These are phyloP conservation scores for Dacryopinax spathularia DNA, from an alignment of 768 basidiomycete genomes.

Conservation along the genomic window DNA sequence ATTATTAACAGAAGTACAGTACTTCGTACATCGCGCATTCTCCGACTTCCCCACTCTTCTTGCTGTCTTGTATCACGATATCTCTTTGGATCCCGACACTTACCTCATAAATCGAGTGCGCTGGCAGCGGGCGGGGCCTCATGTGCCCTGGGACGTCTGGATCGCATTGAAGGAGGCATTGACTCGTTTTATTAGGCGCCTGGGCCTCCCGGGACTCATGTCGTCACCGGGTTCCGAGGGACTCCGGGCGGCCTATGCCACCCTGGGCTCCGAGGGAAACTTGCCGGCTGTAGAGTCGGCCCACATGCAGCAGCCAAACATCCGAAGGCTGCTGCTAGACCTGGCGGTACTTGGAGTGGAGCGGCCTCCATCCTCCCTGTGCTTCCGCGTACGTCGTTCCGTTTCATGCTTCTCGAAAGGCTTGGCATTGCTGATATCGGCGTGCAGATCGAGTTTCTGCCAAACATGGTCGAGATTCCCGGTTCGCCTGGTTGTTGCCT, in stretches of 20 bases:
- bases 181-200: not conserved
- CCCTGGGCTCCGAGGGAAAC: not conserved
- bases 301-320: not conserved
- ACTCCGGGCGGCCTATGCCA: not conserved
- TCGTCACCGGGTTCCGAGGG: not conserved
- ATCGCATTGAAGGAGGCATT: not conserved
- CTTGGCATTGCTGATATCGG: not conserved
- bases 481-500: no score
- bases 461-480: no score
- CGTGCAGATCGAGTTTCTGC: not conserved
- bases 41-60: not conserved
- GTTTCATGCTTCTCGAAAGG: not conserved
- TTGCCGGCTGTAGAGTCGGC: not conserved
- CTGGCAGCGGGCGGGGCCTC: not conserved
- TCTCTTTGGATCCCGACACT: not conserved
- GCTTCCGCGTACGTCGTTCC: not conserved
- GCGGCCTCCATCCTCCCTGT: not conserved
- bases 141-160: not conserved
- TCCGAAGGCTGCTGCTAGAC: not conserved
- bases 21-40: not conserved
- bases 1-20: not conserved
- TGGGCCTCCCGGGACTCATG: not conserved
- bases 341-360: not conserved
- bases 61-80: not conserved
- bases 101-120: not conserved